phyloP scores from a whole-genome alignment of 331 rosid genomes.

The Erythrophleum ivorense region DNA sequence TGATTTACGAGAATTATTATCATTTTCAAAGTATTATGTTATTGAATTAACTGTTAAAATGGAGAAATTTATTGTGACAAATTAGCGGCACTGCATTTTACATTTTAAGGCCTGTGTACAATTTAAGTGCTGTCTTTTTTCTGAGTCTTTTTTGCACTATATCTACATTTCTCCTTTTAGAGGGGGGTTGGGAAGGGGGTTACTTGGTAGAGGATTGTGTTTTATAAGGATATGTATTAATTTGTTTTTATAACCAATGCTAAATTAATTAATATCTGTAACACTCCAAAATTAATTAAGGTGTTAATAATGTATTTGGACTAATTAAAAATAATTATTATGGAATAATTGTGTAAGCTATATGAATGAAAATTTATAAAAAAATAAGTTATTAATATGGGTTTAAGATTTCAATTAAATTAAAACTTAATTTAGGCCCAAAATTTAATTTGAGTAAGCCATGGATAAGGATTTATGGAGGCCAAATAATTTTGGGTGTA shows the following conservation, averaged over 20 bases:
- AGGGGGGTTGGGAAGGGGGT: background rate
- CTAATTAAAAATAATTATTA: too few relatives aligned
- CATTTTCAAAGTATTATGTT: background rate
- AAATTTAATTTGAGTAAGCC: too few relatives aligned
- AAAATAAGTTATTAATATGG: too few relatives aligned
- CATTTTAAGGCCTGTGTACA: background rate
- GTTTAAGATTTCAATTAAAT: too few relatives aligned
- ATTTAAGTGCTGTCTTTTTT: slow-evolving; percentile 4
- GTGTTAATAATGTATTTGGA: too few relatives aligned
- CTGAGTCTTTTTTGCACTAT: background rate
- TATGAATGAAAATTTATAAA: too few relatives aligned
- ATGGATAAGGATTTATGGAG: too few relatives aligned
- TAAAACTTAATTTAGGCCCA: too few relatives aligned
- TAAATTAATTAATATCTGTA: too few relatives aligned
- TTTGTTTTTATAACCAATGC: background rate
- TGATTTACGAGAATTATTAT: slow-evolving; percentile 23
- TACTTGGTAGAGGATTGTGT: background rate
- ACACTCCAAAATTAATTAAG: too few relatives aligned
- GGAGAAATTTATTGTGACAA: slow-evolving; percentile 6
- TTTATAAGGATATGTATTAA: background rate
- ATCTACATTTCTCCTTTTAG: background rate
- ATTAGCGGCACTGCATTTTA: slow-evolving; percentile 21
- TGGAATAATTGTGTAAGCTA: too few relatives aligned
- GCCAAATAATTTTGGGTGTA: too few relatives aligned
- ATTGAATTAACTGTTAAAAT: background rate